phyloP scores from a whole-genome alignment of 106 monocot species.

The Phalaenopsis aphrodite region DNA sequence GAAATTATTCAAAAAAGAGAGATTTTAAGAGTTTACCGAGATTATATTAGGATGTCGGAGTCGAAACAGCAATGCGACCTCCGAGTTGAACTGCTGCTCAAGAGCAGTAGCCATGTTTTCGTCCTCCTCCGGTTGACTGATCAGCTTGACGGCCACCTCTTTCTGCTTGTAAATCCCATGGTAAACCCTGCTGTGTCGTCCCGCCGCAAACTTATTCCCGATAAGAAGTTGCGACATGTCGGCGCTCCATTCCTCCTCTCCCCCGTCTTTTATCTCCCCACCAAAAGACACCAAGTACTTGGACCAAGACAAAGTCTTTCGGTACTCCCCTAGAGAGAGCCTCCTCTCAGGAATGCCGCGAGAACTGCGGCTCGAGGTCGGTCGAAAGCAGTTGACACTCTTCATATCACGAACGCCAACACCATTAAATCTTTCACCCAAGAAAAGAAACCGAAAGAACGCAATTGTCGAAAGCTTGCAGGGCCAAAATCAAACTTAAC shows the following conservation, averaged over 20 bases:
- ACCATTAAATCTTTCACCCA: neutral
- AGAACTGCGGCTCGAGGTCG: constrained; percentile 6
- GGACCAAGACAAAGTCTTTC: constrained; percentile 78
- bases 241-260: constrained; percentile 88
- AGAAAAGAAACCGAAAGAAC: constrained; percentile 9
- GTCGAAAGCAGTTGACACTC: constrained; percentile 51
- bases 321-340: constrained; percentile 76
- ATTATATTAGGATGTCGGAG: constrained; percentile 88
- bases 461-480: constrained; percentile 21
- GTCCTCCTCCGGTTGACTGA: constrained; percentile 93
- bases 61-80: constrained; percentile 58
- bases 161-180: constrained; percentile 70
- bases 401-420: constrained; percentile 28
- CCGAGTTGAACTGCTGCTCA: constrained; percentile 79
- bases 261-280: constrained; percentile 55
- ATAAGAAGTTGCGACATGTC: constrained; percentile 85
- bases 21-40: constrained; percentile 27
- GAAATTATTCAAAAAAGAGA: neutral
- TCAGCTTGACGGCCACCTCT: constrained; percentile 86
- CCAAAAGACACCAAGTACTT: constrained; percentile 80
- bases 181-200: constrained; percentile 82
- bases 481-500: neutral
- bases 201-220: constrained; percentile 80
- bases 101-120: constrained; percentile 34
- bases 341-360: constrained; percentile 27